Evolutionary conservation across 768 basidiomycete genomes (phyloP).

Genomic region (Leccinum rimulosum): DNA sequence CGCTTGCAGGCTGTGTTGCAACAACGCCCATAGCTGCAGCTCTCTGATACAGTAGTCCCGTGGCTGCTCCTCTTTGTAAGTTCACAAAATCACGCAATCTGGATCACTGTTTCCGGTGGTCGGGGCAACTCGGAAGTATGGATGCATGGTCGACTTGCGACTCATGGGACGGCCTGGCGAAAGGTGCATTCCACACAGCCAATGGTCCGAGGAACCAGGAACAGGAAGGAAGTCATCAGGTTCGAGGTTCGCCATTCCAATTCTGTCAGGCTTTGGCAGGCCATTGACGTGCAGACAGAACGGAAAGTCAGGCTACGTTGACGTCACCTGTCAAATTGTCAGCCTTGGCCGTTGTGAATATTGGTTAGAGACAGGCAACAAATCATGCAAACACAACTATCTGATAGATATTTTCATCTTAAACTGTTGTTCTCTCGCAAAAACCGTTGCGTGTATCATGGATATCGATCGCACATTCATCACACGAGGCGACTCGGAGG

Average conservation of each 20-base stretch:
- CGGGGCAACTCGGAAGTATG: background rate
- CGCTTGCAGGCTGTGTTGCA: background rate
- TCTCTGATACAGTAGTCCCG: background rate
- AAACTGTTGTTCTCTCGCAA: background rate
- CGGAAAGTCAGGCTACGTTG: background rate
- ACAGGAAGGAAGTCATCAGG: conserved; percentile 4
- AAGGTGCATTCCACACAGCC: conserved; percentile 18
- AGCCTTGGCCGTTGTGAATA: background rate
- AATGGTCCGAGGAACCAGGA: conserved; percentile 21
- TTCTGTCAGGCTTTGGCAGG: background rate
- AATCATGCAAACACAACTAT: background rate
- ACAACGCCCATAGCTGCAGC: background rate
- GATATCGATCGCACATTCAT: background rate
- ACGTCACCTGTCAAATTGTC: background rate
- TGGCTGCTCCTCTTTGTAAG: background rate
- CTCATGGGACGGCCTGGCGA: conserved; percentile 3
- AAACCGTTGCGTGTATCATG: background rate
- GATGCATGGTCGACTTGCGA: conserved; percentile 15
- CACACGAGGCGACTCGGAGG: background rate
- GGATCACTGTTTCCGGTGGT: background rate
- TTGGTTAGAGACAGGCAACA: background rate
- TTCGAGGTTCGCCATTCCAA: background rate
- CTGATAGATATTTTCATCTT: background rate
- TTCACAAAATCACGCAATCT: background rate
- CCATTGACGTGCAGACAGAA: conserved; percentile 6